Evolutionary conservation across 2,329 filamentous ascomycete genomes (phyloP), one percentile per base, ranked within the genome.

Genomic region (Colletotrichum limetticola): DNA sequence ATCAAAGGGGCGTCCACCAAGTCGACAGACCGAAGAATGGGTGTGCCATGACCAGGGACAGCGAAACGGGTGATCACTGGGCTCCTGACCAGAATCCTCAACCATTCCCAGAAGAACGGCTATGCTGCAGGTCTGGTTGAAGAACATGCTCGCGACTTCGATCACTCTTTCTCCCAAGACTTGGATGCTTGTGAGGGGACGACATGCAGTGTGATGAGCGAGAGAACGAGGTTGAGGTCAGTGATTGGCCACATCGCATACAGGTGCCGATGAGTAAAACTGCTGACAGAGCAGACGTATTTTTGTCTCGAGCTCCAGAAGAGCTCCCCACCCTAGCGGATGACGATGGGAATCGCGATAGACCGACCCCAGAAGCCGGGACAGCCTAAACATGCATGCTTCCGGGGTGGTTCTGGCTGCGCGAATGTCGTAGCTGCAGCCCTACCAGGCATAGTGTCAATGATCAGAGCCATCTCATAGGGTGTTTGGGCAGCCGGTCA

Each of bases 211-310:
- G 30, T 11, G 55, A 55, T 63, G 58, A 37, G 57, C 32, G 57
- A 63, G 14, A 58, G 22, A 37, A 53, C 6, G 37, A 32, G 52
- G 26, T 63, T 37, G 19, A 24, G n/a, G 2, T 28, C 28, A 30
- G 28, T 72, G 62, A 74, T 74, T 74, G 71, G 71, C 24, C 53
- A 24, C 24, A 24, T 4, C 22, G 42, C 19, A 5, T 28, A 66
- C 30, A 26, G 30, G 22, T 24, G n/a, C 16, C 53, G 62, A 24
- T 55, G 14, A 63, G 46, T 12, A 42, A 5, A 57, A 58, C 37
- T 67, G 71, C 71, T 74, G 57, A 74, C 71, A 67, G 62, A 74
- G 63, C 61, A 63, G 67, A 37, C 57, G 22, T 71, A 74, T 74
- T 71, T 74, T 74, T 72, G 67, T 74, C 62, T 56, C 16, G 35